Percentiles rank a stretch among this genome's conserved stretches.
phyloP scores from a whole-genome alignment of 257 asterid genomes.

The Nyctanthes arbortristis region DNA sequence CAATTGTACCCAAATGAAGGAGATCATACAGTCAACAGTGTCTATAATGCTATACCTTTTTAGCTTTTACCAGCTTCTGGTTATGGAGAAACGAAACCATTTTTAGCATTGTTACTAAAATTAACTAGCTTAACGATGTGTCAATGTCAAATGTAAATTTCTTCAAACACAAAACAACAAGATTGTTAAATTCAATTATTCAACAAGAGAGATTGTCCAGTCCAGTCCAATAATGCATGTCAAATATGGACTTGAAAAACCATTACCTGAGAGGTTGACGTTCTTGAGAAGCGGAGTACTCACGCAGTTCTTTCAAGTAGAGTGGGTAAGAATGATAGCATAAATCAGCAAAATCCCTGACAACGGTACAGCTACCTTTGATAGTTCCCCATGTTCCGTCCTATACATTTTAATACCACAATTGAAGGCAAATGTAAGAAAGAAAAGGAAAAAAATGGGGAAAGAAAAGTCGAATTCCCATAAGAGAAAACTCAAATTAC shows the following conservation, averaged over 20 bases:
- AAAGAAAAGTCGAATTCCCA: background rate
- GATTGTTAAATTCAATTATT: background rate
- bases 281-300: constrained; percentile 50
- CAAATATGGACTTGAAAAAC: background rate
- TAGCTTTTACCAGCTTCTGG: background rate
- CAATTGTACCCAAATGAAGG: background rate
- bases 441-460: background rate
- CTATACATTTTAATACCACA: constrained; percentile 35
- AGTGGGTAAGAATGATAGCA: constrained; percentile 76
- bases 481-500: background rate
- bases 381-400: constrained; percentile 92
- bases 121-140: too few species aligned
- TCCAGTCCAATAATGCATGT: background rate
- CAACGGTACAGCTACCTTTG: constrained; percentile 85
- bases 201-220: too few species aligned
- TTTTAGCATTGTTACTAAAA: background rate
- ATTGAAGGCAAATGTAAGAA: background rate
- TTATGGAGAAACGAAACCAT: background rate
- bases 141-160: background rate
- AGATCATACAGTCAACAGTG: background rate
- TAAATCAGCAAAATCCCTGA: constrained; percentile 86
- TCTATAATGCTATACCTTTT: background rate
- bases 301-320: constrained; percentile 64
- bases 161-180: background rate
- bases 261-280: constrained; percentile 73